Conservation (phyloP, 2,329 filamentous ascomycete species). For the Fusarium cicatricum region DNA sequence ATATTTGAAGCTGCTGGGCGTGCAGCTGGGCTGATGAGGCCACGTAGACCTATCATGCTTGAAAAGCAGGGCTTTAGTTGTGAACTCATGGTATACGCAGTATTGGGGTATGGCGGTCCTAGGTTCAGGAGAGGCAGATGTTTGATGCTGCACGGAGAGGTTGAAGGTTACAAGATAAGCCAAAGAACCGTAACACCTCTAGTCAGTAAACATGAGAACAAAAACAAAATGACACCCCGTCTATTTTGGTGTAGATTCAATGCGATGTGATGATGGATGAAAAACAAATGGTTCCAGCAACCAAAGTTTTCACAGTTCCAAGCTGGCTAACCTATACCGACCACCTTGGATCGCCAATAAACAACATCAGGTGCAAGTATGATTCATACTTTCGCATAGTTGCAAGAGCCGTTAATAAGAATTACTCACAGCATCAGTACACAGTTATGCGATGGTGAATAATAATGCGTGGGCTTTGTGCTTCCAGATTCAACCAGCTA, state of each 20-base stretch:
- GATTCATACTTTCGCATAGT: too few species aligned
- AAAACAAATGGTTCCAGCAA: not conserved
- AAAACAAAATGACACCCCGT: too few species aligned
- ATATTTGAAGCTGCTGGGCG: not conserved
- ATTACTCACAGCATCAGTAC: not conserved
- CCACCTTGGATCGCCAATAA: too few species aligned
- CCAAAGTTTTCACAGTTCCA: not conserved
- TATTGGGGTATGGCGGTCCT: not conserved
- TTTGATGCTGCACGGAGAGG: not conserved
- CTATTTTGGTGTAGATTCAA: not conserved
- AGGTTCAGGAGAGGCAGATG: not conserved
- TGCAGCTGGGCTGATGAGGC: not conserved
- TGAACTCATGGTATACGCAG: conserved; percentile 7
- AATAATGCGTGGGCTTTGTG: not conserved
- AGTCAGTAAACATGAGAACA: too few species aligned
- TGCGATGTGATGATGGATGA: not conserved
- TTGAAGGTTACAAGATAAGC: not conserved
- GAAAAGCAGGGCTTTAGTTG: not conserved
- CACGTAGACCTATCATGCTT: not conserved
- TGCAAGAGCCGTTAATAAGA: too few species aligned
- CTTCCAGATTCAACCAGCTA: not conserved
- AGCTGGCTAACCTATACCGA: not conserved
- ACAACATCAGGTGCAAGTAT: too few species aligned
- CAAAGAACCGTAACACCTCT: too few species aligned
- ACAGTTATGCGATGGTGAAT: not conserved